A percentile compares a stretch with the other conserved stretches of the same genome.
Evolutionary conservation across 441 rosid genomes (phyloP).

Genomic region (Corymbia calophylla): DNA sequence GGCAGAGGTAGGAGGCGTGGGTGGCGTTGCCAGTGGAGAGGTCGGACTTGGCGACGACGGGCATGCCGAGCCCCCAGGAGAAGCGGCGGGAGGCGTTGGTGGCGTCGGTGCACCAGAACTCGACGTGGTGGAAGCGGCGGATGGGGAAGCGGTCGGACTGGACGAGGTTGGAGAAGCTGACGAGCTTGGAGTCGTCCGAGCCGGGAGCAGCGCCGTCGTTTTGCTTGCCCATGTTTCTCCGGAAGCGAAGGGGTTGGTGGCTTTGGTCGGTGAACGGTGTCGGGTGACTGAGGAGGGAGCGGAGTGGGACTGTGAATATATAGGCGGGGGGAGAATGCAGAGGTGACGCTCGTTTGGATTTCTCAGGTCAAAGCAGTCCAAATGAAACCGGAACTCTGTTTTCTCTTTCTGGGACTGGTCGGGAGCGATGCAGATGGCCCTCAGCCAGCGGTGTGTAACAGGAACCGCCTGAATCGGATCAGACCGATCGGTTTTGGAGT

Average conservation of each 20-base stretch:
- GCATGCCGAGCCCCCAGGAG: conserved; percentile 90
- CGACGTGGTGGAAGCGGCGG: conserved; percentile 67
- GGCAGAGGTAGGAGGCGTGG: conserved; percentile 70
- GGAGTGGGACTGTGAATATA: neutral
- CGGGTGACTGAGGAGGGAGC: neutral
- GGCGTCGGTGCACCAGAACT: conserved; percentile 83
- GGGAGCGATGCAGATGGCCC: neutral
- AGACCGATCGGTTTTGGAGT: too few relatives aligned
- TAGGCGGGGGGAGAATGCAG: neutral
- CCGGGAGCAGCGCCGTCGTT: neutral
- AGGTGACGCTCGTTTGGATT: fast-evolving
- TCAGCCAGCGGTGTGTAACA: too few relatives aligned
- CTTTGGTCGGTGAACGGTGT: neutral
- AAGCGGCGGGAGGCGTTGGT: conserved; percentile 66
- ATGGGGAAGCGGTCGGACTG: conserved; percentile 63
- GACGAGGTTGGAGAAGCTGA: conserved; percentile 57
- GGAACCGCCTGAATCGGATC: too few relatives aligned
- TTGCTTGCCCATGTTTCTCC: neutral
- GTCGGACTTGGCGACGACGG: conserved; percentile 60
- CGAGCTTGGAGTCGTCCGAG: conserved; percentile 33
- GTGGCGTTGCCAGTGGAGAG: conserved; percentile 71
- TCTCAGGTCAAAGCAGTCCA: neutral
- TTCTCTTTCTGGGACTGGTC: neutral
- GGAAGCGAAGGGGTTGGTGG: neutral
- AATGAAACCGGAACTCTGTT: neutral